Percentiles rank a stretch among this genome's conserved stretches.
Evolutionary conservation across 1,284 basidiomycete genomes (phyloP).

Genomic region (Stereum hirsutum): DNA sequence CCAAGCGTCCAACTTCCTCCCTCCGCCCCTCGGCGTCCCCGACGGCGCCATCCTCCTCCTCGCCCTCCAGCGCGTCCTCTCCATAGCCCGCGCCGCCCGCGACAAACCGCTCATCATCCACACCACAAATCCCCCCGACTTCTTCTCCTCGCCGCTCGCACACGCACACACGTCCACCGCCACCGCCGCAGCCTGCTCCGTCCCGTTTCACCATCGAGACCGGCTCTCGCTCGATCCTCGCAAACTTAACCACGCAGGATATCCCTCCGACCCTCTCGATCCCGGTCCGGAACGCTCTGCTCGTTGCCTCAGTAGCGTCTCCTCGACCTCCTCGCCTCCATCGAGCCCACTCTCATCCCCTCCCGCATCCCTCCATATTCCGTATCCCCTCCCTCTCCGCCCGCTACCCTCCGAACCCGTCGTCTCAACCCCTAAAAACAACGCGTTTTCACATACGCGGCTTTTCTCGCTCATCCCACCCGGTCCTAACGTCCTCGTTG

Average conservation of each 20-base stretch:
- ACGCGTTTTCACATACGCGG: conserved; percentile 51
- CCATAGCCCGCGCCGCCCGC: conserved; percentile 34
- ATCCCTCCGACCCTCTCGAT: conserved; percentile 44
- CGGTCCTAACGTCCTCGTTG: conserved; percentile 49
- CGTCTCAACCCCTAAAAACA: conserved; percentile 61
- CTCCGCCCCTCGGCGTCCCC: conserved; percentile 42
- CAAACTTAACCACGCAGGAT: conserved; percentile 48
- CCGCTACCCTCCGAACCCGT: conserved; percentile 39
- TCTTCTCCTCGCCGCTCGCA: too few species aligned
- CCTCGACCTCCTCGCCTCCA: too few species aligned
- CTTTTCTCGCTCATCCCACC: conserved; percentile 37
- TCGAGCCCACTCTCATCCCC: too few species aligned
- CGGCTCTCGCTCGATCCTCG: too few species aligned
- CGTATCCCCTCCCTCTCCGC: too few species aligned
- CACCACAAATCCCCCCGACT: too few species aligned
- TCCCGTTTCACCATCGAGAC: too few species aligned
- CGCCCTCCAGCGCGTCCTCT: conserved; percentile 42
- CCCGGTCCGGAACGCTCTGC: conserved; percentile 45
- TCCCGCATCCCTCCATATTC: too few species aligned
- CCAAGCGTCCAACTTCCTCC: conserved; percentile 40
- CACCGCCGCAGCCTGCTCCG: too few species aligned
- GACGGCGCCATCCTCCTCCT: conserved; percentile 28
- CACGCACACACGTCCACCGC: too few species aligned
- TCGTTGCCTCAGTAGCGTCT: too few species aligned
- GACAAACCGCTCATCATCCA: conserved; percentile 53